These are phyloP conservation scores for Trichosporon asahii DNA, from an alignment of 1,284 basidiomycete species.

Conservation along the genomic window DNA sequence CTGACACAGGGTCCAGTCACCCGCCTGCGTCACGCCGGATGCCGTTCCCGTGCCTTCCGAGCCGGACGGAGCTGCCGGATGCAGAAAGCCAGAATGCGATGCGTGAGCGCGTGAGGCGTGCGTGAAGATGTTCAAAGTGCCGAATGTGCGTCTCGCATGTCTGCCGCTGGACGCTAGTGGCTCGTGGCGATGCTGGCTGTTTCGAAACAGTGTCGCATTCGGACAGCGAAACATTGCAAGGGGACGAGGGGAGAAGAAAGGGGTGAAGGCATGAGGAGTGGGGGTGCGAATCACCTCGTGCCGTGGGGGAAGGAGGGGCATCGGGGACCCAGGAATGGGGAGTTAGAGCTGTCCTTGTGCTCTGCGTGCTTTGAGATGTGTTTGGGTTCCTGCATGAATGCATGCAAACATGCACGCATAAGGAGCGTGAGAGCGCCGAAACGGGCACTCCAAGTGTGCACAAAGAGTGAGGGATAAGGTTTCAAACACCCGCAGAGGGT, in stretches of 20 bases:
- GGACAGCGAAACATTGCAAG: neutral
- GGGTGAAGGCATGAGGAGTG: neutral
- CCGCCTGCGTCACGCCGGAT: neutral
- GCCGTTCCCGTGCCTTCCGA: neutral
- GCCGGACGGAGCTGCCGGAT: neutral
- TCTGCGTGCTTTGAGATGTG: neutral
- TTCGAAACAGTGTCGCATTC: neutral
- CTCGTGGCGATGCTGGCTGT: no score
- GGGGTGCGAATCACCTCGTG: neutral
- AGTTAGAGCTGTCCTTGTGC: neutral
- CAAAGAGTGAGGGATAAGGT: neutral
- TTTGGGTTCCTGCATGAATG: neutral
- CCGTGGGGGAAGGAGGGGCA: neutral
- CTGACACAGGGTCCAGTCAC: neutral
- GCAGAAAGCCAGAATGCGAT: no score
- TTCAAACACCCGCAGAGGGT: neutral
- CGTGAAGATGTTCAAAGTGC: no score
- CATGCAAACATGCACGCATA: neutral
- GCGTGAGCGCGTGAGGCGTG: neutral
- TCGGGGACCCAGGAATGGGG: neutral
- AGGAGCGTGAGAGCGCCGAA: no score
- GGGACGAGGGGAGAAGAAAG: neutral
- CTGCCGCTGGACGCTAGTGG: no score
- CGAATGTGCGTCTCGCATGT: neutral
- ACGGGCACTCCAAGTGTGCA: neutral